Evolutionary conservation across 129 eudicot genomes (phyloP).

Genomic region (Chrysanthemum lavandulifolium): DNA sequence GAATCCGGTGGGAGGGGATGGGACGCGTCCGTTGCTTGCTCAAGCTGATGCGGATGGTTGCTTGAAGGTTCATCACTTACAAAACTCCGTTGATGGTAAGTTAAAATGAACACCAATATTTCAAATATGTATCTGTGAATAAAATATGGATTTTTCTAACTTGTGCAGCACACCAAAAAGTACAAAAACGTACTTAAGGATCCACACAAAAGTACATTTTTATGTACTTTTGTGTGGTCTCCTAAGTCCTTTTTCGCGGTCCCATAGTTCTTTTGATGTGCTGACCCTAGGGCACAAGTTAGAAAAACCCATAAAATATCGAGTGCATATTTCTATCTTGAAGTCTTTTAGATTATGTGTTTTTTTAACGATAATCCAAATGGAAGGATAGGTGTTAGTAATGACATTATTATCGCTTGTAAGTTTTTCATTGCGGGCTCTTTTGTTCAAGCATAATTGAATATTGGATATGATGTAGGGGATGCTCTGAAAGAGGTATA

Average conservation of each 20-base stretch:
- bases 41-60: conserved; percentile 76
- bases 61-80: conserved; percentile 52
- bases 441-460: background rate
- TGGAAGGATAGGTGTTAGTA: too few relatives aligned
- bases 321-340: background rate
- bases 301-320: background rate
- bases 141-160: too few relatives aligned
- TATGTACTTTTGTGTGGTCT: too few relatives aligned
- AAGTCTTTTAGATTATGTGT: too few relatives aligned
- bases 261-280: too few relatives aligned
- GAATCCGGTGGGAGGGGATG: conserved; percentile 49
- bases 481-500: conserved; percentile 40
- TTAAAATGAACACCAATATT: background rate
- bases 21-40: conserved; percentile 45
- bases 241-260: too few relatives aligned
- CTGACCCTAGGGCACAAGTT: too few relatives aligned
- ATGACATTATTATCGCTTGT: background rate
- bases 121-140: too few relatives aligned
- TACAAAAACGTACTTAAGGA: too few relatives aligned
- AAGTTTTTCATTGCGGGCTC: background rate
- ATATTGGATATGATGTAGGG: conserved; percentile 31
- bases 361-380: too few relatives aligned
- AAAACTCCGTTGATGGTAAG: conserved; percentile 23
- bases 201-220: too few relatives aligned
- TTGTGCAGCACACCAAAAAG: too few relatives aligned